A percentile compares a stretch with the other conserved stretches of the same genome.
Evolutionary conservation across 2,329 filamentous ascomycete genomes (phyloP).

Genomic region (Cercospora sp.): DNA sequence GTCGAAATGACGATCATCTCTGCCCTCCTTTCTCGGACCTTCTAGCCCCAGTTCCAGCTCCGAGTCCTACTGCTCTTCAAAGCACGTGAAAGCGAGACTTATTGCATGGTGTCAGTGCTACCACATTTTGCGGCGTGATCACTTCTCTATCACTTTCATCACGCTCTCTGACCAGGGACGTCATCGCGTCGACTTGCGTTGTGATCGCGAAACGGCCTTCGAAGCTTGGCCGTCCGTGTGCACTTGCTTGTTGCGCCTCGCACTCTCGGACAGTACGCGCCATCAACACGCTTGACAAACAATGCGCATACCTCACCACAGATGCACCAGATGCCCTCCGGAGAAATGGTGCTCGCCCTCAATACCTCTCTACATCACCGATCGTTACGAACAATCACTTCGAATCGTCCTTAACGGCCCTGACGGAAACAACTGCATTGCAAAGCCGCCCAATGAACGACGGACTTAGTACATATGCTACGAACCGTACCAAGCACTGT

Average conservation of each 20-base stretch:
- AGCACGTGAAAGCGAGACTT: background rate
- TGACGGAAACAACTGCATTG: too few relatives aligned
- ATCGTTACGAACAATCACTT: too few relatives aligned
- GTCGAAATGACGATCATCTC: slow-evolving; percentile 1
- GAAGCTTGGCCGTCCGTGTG: background rate
- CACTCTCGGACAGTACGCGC: background rate
- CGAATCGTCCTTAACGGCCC: too few relatives aligned
- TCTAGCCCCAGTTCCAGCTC: background rate
- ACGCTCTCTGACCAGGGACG: background rate
- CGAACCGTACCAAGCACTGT: background rate
- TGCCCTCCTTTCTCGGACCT: background rate
- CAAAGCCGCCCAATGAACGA: too few relatives aligned
- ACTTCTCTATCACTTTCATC: background rate
- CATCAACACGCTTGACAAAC: background rate
- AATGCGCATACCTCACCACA: too few relatives aligned
- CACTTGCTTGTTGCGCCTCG: background rate
- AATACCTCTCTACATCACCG: too few relatives aligned
- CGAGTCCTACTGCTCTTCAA: background rate
- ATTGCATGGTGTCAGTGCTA: background rate
- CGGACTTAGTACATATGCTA: too few relatives aligned
- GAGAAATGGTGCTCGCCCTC: too few relatives aligned
- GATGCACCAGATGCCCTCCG: too few relatives aligned
- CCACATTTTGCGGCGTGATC: background rate
- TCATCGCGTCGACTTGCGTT: background rate
- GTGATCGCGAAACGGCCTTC: background rate